Conservation (phyloP, 1,284 basidiomycete species). For the Malassezia nana region DNA sequence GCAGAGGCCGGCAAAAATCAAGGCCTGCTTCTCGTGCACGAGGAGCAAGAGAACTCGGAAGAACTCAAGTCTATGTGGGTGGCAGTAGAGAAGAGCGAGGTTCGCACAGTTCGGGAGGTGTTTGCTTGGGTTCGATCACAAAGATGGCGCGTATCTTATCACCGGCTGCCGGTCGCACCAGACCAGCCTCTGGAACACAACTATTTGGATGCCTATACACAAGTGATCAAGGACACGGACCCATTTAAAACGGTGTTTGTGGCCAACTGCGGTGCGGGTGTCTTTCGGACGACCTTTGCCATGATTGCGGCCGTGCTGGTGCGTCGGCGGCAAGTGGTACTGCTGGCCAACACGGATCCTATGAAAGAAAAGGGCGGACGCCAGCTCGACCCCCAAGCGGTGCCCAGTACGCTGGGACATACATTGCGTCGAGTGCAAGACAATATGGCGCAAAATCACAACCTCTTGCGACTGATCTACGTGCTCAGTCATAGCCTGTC, state of each 20-base stretch:
- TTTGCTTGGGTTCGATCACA: conserved; percentile 60
- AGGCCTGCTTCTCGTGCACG: conserved; percentile 83
- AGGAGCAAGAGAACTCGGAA: conserved; percentile 56
- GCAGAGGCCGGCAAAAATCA: conserved; percentile 76
- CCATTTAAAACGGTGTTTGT: conserved; percentile 73
- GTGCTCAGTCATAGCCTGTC: conserved; percentile 66
- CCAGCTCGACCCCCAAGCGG: background rate
- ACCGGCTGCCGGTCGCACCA: conserved; percentile 74
- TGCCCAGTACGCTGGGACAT: conserved; percentile 15
- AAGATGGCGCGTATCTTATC: conserved; percentile 67
- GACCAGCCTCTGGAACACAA: conserved; percentile 47
- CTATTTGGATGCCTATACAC: conserved; percentile 74
- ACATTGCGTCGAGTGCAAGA: conserved; percentile 13
- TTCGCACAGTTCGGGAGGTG: conserved; percentile 77
- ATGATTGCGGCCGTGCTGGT: conserved; percentile 90
- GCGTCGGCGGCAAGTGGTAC: conserved; percentile 73
- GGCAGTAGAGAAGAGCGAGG: conserved; percentile 70
- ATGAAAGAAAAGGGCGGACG: conserved; percentile 48
- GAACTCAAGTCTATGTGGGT: conserved; percentile 90
- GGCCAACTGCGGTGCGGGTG: conserved; percentile 95
- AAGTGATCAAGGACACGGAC: conserved; percentile 69
- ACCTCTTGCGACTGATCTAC: conserved; percentile 71
- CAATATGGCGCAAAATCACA: conserved; percentile 59
- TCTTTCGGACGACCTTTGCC: conserved; percentile 89
- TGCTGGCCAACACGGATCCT: conserved; percentile 66